phyloP scores from a whole-genome alignment of 139 green algal genomes.

The Chlorella sorokiniana region DNA sequence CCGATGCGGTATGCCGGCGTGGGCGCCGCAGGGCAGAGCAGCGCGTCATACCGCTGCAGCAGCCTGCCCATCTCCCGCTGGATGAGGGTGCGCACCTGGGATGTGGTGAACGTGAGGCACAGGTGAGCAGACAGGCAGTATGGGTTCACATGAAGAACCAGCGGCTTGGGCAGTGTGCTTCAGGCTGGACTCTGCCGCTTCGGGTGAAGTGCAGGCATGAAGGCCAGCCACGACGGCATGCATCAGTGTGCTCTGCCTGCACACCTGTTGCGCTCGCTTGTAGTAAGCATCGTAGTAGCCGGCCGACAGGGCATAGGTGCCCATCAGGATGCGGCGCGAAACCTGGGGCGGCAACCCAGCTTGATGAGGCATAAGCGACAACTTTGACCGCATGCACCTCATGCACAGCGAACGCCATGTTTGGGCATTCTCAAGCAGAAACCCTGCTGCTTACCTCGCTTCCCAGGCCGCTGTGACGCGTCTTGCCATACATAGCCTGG shows the following conservation, averaged over 20 bases:
- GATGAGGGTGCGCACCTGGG: conserved; percentile 88
- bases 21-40: conserved; percentile 86
- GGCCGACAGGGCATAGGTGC: conserved; percentile 93
- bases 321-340: conserved; percentile 97
- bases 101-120: background rate
- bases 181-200: too few relatives aligned
- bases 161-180: background rate
- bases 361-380: too few relatives aligned
- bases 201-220: background rate
- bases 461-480: conserved; percentile 74
- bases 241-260: background rate
- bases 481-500: conserved; percentile 64
- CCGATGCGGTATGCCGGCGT: conserved; percentile 83
- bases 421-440: background rate
- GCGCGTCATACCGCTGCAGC: conserved; percentile 65
- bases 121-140: background rate
- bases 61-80: conserved; percentile 66
- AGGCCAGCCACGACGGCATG: background rate
- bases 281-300: conserved; percentile 99
- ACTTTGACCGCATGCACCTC: background rate
- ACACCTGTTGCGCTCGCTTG: conserved; percentile 90
- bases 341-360: too few relatives aligned
- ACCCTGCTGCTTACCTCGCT: conserved; percentile 14
- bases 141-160: background rate
- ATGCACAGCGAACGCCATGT: background rate